Base-by-base conservation (phyloP, 495 filamentous ascomycete species). In the Talaromyces stipitatus region DNA sequence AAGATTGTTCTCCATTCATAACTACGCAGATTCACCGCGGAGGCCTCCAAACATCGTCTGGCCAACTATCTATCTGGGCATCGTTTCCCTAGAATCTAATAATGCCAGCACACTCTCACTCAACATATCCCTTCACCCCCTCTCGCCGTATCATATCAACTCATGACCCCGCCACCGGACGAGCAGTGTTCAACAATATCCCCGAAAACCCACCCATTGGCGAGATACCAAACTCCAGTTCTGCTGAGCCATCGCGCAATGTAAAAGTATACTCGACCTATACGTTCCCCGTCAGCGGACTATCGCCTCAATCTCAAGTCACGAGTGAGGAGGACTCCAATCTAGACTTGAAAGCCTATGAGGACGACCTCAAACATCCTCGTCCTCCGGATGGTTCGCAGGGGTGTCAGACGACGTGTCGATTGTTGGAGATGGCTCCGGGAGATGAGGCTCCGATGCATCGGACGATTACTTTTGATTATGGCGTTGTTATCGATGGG, bases 391-490 rank as follows among this genome's bases (percentile, higher is more conserved):
- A 70, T 18, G 83, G 83, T 33, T 54, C 52, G 28, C 29, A 27
- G 23, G 10, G 3, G 5, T 20, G 52, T 26, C 54, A 55, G 16
- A 46, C 54, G 12, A 43, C 54, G 7, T 69, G 64, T 50, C 65
- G 60, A 56, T 85, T 16, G 84, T 85, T 22, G 65, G 85, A 56
- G 82, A 86, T 69, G 75, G 85, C 22, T 73, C 87, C 64, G 83
- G 85, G 20, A 80, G 76, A 58, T 83, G 87, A 68, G 81, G 86
- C 23, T 85, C 28, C 62, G 8, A 65, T 88, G 84, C 86, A 88
- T 61, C 72, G 84, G 1, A 87, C 86, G 2, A 74, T 82, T 61
- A 78, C 71, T 2, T 64, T 89, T 3, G 86, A 89, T 59, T 88
- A 85, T 57, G 84, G 84, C 12, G 74, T 87, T 57, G 75, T 89